Percentiles rank a stretch among this genome's conserved stretches.
These are phyloP conservation scores for Striga hermonthica DNA, from an alignment of 305 asterid species.

Conservation along the genomic window DNA sequence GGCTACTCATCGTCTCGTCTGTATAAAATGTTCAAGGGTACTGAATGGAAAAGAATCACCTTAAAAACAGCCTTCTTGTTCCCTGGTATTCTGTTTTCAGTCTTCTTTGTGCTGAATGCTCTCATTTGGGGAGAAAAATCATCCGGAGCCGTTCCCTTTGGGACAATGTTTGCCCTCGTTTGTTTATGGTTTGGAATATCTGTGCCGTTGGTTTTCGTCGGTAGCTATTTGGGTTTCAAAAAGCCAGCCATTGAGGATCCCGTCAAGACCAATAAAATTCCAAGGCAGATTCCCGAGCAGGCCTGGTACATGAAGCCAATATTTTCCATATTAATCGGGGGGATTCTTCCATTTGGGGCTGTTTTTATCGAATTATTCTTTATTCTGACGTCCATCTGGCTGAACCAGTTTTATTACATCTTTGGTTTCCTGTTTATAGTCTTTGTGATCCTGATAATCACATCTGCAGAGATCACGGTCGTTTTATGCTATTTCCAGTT, in stretches of 20 bases:
- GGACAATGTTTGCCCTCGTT: conserved; percentile 95
- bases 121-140: conserved; percentile 93
- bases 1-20: conserved; percentile 87
- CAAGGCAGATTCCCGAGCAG: conserved; percentile 81
- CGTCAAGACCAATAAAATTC: conserved; percentile 84
- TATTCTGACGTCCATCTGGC: conserved; percentile 95
- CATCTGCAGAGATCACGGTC: conserved; percentile 82
- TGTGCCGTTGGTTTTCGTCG: conserved; percentile 83
- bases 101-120: conserved; percentile 79
- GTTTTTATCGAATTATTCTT: conserved; percentile 93
- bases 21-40: conserved; percentile 79
- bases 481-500: conserved; percentile 96
- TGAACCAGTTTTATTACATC: conserved; percentile 94
- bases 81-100: conserved; percentile 79
- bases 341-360: conserved; percentile 94
- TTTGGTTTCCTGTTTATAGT: conserved; percentile 96
- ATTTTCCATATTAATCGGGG: conserved; percentile 78
- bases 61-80: conserved; percentile 89
- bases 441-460: conserved; percentile 70
- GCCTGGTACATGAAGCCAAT: conserved; percentile 94
- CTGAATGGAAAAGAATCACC: conserved; percentile 84
- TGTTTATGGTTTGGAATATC: conserved; percentile 94
- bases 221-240: conserved; percentile 85
- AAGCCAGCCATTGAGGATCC: conserved; percentile 81
- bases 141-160: conserved; percentile 93